Conservation (phyloP, 2,329 filamentous ascomycete species). For the Phyllosticta citribraziliensis region DNA sequence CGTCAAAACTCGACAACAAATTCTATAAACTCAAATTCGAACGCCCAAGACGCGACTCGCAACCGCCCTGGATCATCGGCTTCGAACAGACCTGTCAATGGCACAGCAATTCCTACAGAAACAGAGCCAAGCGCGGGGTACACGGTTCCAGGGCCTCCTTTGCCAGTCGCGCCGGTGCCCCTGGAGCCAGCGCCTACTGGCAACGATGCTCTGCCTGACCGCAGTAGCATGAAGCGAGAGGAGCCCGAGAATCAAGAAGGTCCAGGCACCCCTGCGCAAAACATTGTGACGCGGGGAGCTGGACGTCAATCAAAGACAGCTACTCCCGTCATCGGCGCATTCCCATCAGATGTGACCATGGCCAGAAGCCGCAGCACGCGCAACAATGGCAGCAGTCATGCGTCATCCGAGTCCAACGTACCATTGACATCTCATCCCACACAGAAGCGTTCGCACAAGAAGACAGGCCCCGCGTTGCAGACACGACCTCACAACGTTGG, state of each 20-base stretch:
- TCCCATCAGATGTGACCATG: slow-evolving; percentile 31
- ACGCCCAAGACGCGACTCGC: slow-evolving; percentile 35
- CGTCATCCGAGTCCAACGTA: slow-evolving; percentile 31
- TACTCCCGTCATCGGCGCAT: slow-evolving; percentile 36
- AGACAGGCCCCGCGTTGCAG: slow-evolving; percentile 18
- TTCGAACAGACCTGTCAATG: slow-evolving; percentile 17
- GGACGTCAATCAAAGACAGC: slow-evolving; percentile 38
- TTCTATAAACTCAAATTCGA: slow-evolving; percentile 41
- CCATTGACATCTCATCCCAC: slow-evolving; percentile 16
- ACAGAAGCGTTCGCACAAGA: slow-evolving; percentile 29
- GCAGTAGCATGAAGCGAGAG: slow-evolving; percentile 35
- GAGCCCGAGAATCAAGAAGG: slow-evolving; percentile 36
- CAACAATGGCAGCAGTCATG: slow-evolving; percentile 25
- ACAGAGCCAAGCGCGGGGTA: neutral
- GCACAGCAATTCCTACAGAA: neutral
- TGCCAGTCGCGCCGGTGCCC: neutral
- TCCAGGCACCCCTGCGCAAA: slow-evolving; percentile 24
- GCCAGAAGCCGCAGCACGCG: slow-evolving; percentile 33
- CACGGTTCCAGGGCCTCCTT: neutral
- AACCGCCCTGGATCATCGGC: slow-evolving; percentile 27
- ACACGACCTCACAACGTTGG: slow-evolving; percentile 14
- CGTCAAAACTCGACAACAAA: slow-evolving; percentile 57
- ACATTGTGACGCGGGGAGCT: slow-evolving; percentile 19
- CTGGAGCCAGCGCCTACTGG: neutral
- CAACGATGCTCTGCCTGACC: slow-evolving; percentile 8